Evolutionary conservation across 306 rosid species (phyloP), one percentile per base, ranked within the genome.

Genomic region (Cicer bijugum): DNA sequence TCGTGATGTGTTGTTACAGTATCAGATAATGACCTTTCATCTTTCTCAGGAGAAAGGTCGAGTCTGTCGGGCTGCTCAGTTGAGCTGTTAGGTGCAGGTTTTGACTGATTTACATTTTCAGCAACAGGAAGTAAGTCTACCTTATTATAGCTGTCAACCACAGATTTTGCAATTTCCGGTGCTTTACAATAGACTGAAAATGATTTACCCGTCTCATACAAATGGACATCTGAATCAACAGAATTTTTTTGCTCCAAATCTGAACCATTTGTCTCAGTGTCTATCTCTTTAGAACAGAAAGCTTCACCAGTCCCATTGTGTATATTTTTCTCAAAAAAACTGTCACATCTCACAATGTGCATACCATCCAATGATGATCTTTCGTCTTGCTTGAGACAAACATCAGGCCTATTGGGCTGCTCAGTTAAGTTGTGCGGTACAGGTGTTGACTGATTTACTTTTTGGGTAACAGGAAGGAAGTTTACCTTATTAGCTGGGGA

Each of bases 181-280:
- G 53, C 78, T 33, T 84, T 60, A 62, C 23, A 75, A 46, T 86
- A 76, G 75, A 85, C 72, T 69, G 81, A 69, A 67, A 88, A 88
- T 45, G 91, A 81, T 71, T 85, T 84, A 5, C 80, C 89, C 75
- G 83, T 53, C 72, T 92, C 90, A 23, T 88, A 91, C 75, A 87
- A 78, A 39, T 52, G 78, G 78, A 90, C 78, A 82, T 92, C 96
- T 28, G 77, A 66, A 46, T 61, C 71, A 73, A 65, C 56, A 57
- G 68, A 15, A 59, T 14, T 28, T 64, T 75, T 51, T 40, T 12
- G 53, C 44, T 80, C 83, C 48, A 47, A 82, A 46, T 79, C 69
- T 4, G 55, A 11, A 28, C 57, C 73, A 61, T 71, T 43, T 20
- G 50, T 17, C 6, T 52, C 80, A 53, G 37, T 55, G 70, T 59